Percentiles rank a stretch among this genome's conserved stretches.
These are phyloP conservation scores for Sclerotinia subarctica DNA, from an alignment of 2,329 filamentous ascomycete species.

Conservation along the genomic window DNA sequence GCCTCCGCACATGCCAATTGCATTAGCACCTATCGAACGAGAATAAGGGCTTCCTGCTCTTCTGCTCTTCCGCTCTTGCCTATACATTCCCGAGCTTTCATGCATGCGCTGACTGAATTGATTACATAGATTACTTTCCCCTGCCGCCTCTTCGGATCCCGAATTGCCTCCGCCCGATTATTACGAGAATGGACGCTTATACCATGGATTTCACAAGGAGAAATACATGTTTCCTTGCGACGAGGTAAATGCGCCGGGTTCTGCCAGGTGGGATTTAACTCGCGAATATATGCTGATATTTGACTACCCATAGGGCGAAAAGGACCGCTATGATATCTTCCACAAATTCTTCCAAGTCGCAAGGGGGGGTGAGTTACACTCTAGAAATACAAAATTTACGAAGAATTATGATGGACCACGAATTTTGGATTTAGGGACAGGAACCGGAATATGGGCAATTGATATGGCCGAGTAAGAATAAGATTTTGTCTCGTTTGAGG, in stretches of 20 bases:
- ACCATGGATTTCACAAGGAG: constrained; percentile 64
- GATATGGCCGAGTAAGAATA: constrained; percentile 71
- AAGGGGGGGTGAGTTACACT: constrained; percentile 50
- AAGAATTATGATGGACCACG: constrained; percentile 37
- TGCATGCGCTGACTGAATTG: constrained; percentile 22
- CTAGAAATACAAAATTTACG: constrained; percentile 37
- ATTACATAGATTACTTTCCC: constrained; percentile 24
- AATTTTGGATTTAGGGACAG: constrained; percentile 71
- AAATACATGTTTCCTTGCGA: constrained; percentile 78
- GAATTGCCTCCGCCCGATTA: constrained; percentile 42
- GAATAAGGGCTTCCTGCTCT: neutral
- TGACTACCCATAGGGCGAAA: constrained; percentile 54
- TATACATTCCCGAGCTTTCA: neutral
- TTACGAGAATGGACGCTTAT: constrained; percentile 64
- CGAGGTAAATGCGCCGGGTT: constrained; percentile 50
- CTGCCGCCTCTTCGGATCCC: constrained; percentile 13
- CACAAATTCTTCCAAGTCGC: constrained; percentile 72
- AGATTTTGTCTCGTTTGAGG: neutral
- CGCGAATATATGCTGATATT: constrained; percentile 21
- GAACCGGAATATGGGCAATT: constrained; percentile 88
- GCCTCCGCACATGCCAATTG: constrained; percentile 1
- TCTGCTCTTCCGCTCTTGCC: neutral
- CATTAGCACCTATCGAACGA: neutral
- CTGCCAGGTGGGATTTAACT: neutral
- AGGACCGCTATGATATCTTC: constrained; percentile 76